These are phyloP conservation scores for Agrostemma githago DNA, from an alignment of 148 eudicot species.

Conservation along the genomic window DNA sequence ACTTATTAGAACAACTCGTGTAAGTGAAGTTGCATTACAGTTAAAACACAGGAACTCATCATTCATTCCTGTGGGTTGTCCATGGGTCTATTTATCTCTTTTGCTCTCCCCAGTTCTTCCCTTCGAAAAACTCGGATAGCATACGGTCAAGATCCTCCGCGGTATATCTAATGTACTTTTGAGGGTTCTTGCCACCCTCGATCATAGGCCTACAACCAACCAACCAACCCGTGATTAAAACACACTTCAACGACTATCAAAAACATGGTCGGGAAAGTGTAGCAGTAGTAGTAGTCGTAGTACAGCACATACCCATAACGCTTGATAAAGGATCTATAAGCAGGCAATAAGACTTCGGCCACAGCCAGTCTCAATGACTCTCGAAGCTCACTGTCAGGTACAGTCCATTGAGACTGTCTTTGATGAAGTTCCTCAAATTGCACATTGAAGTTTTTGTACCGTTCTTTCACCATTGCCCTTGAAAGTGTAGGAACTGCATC, in stretches of 20 bases:
- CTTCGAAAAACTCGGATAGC: constrained; percentile 89
- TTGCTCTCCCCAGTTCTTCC: constrained; percentile 62
- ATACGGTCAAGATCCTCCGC: constrained; percentile 89
- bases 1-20: too few relatives aligned
- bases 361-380: constrained; percentile 91
- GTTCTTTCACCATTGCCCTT: constrained; percentile 68
- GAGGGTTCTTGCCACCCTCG: constrained; percentile 77
- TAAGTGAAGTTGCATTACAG: too few relatives aligned
- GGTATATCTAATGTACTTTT: constrained; percentile 68
- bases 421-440: constrained; percentile 88
- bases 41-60: too few relatives aligned
- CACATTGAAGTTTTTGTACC: constrained; percentile 75
- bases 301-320: constrained; percentile 61
- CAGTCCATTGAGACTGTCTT: constrained; percentile 91
- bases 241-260: too few relatives aligned
- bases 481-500: constrained; percentile 44
- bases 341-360: constrained; percentile 92
- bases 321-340: constrained; percentile 61
- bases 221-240: too few relatives aligned
- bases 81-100: constrained; percentile 37
- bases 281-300: too few relatives aligned
- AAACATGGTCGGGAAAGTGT: too few relatives aligned
- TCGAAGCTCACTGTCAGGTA: constrained; percentile 86
- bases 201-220: constrained; percentile 52
- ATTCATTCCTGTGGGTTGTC: too few relatives aligned